Conservation (phyloP, 2,329 filamentous ascomycete genomes). For the Aspergillus sp. region DNA sequence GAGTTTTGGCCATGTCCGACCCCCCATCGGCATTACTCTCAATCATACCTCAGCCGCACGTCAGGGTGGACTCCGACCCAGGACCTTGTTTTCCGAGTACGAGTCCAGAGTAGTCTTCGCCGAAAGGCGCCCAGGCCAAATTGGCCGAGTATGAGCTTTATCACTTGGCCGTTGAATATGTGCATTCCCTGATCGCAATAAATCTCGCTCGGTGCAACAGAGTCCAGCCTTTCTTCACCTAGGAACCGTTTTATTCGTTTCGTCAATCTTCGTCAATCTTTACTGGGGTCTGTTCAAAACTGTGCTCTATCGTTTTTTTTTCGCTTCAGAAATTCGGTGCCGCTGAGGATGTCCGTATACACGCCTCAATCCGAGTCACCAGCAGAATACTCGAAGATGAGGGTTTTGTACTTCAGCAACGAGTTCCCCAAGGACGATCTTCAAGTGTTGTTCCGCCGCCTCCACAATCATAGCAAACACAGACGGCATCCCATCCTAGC, state of each 20-base stretch:
- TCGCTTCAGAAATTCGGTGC: background rate
- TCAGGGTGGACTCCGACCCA: conserved; percentile 9
- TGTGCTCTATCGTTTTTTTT: background rate
- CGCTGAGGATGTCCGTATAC: conserved; percentile 12
- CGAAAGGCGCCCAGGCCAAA: conserved; percentile 10
- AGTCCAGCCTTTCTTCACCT: background rate
- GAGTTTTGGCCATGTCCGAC: background rate
- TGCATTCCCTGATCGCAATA: conserved; percentile 8
- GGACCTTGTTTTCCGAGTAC: conserved; percentile 9
- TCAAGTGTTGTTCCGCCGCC: conserved; percentile 42
- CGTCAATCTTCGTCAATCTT: background rate
- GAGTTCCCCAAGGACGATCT: conserved; percentile 55
- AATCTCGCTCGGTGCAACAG: conserved; percentile 7
- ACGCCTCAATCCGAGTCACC: conserved; percentile 9
- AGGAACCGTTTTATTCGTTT: background rate
- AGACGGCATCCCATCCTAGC: conserved; percentile 42
- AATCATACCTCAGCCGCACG: conserved; percentile 4
- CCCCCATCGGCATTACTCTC: conserved; percentile 9
- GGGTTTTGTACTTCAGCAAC: conserved; percentile 53
- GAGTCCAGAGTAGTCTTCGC: conserved; percentile 12
- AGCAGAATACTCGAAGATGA: conserved; percentile 17
- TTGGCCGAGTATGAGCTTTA: conserved; percentile 6
- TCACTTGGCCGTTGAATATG: background rate
- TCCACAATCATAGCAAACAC: conserved; percentile 49
- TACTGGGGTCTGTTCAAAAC: background rate